Evolutionary conservation across 345 rosid genomes (phyloP).

Genomic region (Cardamine resedifolia): DNA sequence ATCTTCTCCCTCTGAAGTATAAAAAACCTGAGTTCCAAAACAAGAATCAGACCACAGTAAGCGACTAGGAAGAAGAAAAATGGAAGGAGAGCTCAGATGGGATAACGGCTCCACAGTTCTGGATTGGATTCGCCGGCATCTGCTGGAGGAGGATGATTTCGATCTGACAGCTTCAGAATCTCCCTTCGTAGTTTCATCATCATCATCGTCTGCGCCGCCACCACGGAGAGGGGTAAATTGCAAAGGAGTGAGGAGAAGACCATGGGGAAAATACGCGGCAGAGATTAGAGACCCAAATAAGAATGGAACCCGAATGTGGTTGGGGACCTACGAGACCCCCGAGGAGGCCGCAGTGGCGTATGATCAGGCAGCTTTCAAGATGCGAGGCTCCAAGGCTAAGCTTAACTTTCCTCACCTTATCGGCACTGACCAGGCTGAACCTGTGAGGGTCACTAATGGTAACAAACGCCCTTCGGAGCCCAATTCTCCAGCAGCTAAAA

Average conservation of each 20-base stretch:
- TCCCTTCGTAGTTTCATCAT: not conserved
- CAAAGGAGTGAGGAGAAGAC: constrained; percentile 45
- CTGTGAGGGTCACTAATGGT: constrained; percentile 21
- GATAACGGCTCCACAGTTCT: constrained; percentile 13
- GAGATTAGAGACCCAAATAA: constrained; percentile 47
- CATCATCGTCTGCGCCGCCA: not conserved
- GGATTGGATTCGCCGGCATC: constrained; percentile 30
- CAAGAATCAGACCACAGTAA: not conserved
- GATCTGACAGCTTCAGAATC: constrained; percentile 5
- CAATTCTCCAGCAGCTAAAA: constrained; percentile 6
- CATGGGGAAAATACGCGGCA: constrained; percentile 53
- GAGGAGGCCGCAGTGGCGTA: constrained; percentile 42
- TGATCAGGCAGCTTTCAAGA: constrained; percentile 36
- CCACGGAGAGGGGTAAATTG: constrained; percentile 22
- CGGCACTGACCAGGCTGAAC: constrained; percentile 10
- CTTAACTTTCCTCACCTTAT: constrained; percentile 43
- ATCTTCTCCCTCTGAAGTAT: not conserved
- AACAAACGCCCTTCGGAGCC: constrained; percentile 38
- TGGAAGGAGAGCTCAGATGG: constrained; percentile 18
- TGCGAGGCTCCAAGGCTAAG: constrained; percentile 41
- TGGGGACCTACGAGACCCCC: constrained; percentile 48
- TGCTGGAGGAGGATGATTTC: constrained; percentile 24
- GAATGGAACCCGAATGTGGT: constrained; percentile 49
- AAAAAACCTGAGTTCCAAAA: not conserved
- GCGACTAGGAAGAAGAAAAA: not conserved